phyloP scores from a whole-genome alignment of 192 early-diverging fungal genomes.

The Powellomyces hirtus region DNA sequence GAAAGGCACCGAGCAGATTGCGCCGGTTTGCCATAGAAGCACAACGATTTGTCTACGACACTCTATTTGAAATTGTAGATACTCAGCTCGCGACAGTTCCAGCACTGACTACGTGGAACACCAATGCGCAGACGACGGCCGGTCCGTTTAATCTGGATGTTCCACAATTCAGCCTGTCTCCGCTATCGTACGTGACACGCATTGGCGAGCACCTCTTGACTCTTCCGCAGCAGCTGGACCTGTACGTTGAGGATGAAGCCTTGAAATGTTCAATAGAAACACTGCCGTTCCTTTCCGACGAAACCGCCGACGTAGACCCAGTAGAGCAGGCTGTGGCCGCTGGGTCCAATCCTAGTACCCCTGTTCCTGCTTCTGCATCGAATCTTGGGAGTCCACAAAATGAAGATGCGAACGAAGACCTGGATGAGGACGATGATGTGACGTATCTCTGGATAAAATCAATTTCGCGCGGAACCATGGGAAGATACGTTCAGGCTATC shows the following conservation, averaged over 20 bases:
- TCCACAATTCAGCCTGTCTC: conserved; percentile 65
- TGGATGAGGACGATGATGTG: conserved; percentile 35
- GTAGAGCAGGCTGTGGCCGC: conserved; percentile 4
- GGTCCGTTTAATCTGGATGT: conserved; percentile 34
- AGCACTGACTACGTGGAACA: conserved; percentile 42
- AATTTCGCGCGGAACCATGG: conserved; percentile 60
- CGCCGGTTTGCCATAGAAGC: conserved; percentile 34
- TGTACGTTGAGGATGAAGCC: conserved; percentile 54
- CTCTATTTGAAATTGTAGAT: conserved; percentile 51
- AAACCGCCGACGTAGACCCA: conserved; percentile 4
- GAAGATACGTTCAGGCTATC: conserved; percentile 36
- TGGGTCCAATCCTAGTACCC: conserved; percentile 25
- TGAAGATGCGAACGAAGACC: neutral
- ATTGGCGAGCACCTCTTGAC: conserved; percentile 67
- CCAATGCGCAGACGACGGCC: conserved; percentile 16
- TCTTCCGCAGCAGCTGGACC: conserved; percentile 68
- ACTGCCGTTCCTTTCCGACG: conserved; percentile 36
- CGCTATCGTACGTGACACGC: conserved; percentile 64
- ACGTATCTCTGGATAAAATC: conserved; percentile 70
- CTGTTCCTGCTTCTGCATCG: no score
- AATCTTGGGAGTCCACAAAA: neutral
- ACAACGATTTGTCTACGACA: conserved; percentile 60
- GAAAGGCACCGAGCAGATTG: neutral
- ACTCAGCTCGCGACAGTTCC: conserved; percentile 45
- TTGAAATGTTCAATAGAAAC: conserved; percentile 45